A percentile compares a stretch with the other conserved stretches of the same genome.
Evolutionary conservation across 208 protist species (phyloP).

Genomic region (Trypanosoma vivax): DNA sequence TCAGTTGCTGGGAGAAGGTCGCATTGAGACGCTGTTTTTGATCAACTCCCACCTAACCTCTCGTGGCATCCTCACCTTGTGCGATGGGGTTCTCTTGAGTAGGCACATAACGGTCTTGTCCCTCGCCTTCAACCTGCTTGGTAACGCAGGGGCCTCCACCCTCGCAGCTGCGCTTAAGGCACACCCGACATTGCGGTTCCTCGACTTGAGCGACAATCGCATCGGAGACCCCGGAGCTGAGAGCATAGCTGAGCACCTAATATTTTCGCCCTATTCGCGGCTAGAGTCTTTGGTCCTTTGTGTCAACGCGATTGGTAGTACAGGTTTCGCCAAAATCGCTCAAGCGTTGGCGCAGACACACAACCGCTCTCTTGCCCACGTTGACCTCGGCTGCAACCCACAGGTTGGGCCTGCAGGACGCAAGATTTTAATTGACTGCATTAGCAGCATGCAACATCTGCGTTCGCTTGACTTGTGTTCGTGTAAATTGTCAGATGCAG

Average conservation of each 20-base stretch:
- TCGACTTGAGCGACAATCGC: slow-evolving; percentile 81
- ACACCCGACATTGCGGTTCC: slow-evolving; percentile 42
- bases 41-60: slow-evolving; percentile 77
- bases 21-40: slow-evolving; percentile 55
- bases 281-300: slow-evolving; percentile 66
- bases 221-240: slow-evolving; percentile 68
- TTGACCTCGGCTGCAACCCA: slow-evolving; percentile 77
- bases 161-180: slow-evolving; percentile 40
- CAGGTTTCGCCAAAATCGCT: slow-evolving; percentile 62
- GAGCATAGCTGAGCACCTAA: slow-evolving; percentile 47
- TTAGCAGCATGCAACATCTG: slow-evolving; percentile 35
- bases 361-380: slow-evolving; percentile 35
- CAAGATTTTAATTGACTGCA: slow-evolving; percentile 30
- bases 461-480: slow-evolving; percentile 67
- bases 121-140: slow-evolving; percentile 74
- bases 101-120: slow-evolving; percentile 47
- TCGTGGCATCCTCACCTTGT: slow-evolving; percentile 62
- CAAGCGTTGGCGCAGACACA: slow-evolving; percentile 52
- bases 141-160: slow-evolving; percentile 46
- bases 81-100: slow-evolving; percentile 56
- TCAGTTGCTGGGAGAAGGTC: slow-evolving; percentile 34
- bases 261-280: slow-evolving; percentile 34
- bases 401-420: slow-evolving; percentile 47
- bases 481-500: slow-evolving; percentile 61
- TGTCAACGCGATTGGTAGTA: slow-evolving; percentile 70